Percentiles rank a stretch among this genome's conserved stretches.
Evolutionary conservation across 768 basidiomycete genomes (phyloP).

Genomic region (Calocybe cyanea): DNA sequence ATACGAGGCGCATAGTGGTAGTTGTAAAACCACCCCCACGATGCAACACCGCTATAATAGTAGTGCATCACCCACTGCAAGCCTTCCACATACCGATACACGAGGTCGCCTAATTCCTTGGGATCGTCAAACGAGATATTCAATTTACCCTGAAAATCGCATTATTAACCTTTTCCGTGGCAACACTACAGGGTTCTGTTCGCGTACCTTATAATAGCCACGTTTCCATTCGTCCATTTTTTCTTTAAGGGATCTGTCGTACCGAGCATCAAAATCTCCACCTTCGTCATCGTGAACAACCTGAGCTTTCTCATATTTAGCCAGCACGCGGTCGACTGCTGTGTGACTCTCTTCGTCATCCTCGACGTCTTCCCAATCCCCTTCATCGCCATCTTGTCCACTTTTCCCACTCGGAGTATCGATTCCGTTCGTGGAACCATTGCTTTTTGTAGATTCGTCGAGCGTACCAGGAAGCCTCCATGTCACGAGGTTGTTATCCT

Average conservation of each 20-base stretch:
- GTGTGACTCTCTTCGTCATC: constrained; percentile 68
- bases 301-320: constrained; percentile 85
- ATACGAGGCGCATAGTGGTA: constrained; percentile 98
- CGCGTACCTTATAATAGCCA: constrained; percentile 76
- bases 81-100: constrained; percentile 85
- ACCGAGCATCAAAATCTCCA: constrained; percentile 73
- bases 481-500: constrained; percentile 74
- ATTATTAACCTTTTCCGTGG: neutral
- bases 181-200: neutral
- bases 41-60: constrained; percentile 95
- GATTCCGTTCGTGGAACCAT: constrained; percentile 13
- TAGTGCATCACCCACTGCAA: constrained; percentile 99
- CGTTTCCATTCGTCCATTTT: constrained; percentile 95
- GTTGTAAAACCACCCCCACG: constrained; percentile 99
- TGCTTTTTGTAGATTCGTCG: constrained; percentile 28
- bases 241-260: constrained; percentile 68
- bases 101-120: constrained; percentile 63
- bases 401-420: constrained; percentile 17
- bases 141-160: constrained; percentile 67
- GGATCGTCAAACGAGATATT: constrained; percentile 73
- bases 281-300: constrained; percentile 68
- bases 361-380: constrained; percentile 54
- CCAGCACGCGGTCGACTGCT: constrained; percentile 79
- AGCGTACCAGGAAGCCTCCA: constrained; percentile 52
- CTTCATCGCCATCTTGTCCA: constrained; percentile 30